Evolutionary conservation across 495 filamentous ascomycete species (phyloP).

Genomic region (Aspergillus ostianus): DNA sequence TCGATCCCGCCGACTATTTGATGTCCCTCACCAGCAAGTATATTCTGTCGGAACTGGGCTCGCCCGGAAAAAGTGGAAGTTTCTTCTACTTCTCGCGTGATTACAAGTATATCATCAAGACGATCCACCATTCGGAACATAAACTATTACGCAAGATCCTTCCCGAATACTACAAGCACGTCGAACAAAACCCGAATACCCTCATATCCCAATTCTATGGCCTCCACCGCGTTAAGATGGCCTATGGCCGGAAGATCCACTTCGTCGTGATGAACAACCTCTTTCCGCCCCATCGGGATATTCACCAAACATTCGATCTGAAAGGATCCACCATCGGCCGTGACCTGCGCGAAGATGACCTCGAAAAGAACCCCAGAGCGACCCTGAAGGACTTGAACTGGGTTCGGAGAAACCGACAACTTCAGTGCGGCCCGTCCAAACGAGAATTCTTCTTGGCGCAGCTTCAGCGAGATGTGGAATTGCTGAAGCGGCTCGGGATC

Average conservation of each 20-base stretch:
- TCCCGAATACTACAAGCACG: constrained; percentile 90
- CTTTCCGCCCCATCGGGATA: constrained; percentile 95
- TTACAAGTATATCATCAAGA: constrained; percentile 99
- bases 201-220: constrained; percentile 98
- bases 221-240: constrained; percentile 96
- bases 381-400: constrained; percentile 98
- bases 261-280: constrained; percentile 99
- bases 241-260: constrained; percentile 96
- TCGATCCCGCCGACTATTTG: constrained; percentile 96
- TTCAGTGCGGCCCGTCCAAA: constrained; percentile 86
- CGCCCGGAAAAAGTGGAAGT: constrained; percentile 95
- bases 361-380: constrained; percentile 84
- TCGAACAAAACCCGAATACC: constrained; percentile 91
- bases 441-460: constrained; percentile 84
- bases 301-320: constrained; percentile 94
- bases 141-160: constrained; percentile 91
- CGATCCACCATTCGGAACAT: constrained; percentile 95
- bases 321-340: constrained; percentile 97
- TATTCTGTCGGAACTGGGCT: constrained; percentile 94
- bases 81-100: constrained; percentile 99
- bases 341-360: constrained; percentile 83
- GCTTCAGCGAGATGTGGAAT: constrained; percentile 77
- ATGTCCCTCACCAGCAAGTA: constrained; percentile 99
- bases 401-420: constrained; percentile 77
- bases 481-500: constrained; percentile 84